Evolutionary conservation across 2,329 filamentous ascomycete species (phyloP).

Genomic region (Fusarium sp.): DNA sequence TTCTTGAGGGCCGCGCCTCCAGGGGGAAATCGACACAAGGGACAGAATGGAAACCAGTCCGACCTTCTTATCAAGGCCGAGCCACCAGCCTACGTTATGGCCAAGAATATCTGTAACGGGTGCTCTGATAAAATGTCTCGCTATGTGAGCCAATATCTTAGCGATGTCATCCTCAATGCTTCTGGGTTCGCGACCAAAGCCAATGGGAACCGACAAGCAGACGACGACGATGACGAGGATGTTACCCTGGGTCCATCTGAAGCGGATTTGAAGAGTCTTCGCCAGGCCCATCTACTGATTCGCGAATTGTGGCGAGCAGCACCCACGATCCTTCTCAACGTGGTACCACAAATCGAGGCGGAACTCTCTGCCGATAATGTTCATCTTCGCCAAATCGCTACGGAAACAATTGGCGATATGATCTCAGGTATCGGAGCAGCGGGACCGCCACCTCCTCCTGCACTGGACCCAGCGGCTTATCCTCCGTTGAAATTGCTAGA

Average conservation of each 20-base stretch:
- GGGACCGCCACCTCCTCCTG: slow-evolving; percentile 79
- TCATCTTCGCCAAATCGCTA: slow-evolving; percentile 86
- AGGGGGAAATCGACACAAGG: slow-evolving; percentile 70
- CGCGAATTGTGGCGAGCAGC: slow-evolving; percentile 94
- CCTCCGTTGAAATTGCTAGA: slow-evolving; percentile 78
- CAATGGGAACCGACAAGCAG: slow-evolving; percentile 70
- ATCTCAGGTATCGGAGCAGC: slow-evolving; percentile 93
- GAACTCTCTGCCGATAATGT: slow-evolving; percentile 92
- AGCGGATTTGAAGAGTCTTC: slow-evolving; percentile 86
- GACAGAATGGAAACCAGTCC: slow-evolving; percentile 80
- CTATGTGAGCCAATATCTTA: slow-evolving; percentile 96
- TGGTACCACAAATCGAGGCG: slow-evolving; percentile 92
- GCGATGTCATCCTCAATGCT: slow-evolving; percentile 93
- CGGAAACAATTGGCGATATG: slow-evolving; percentile 95
- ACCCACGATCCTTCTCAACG: slow-evolving; percentile 88
- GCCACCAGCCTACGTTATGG: slow-evolving; percentile 95
- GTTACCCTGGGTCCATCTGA: slow-evolving; percentile 75
- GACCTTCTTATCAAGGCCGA: slow-evolving; percentile 89
- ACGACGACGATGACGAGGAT: slow-evolving; percentile 75
- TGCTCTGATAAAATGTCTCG: slow-evolving; percentile 95
- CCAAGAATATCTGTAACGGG: slow-evolving; percentile 90
- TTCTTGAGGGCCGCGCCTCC: slow-evolving; percentile 89
- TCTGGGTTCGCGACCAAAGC: slow-evolving; percentile 69
- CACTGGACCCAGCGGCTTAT: slow-evolving; percentile 85
- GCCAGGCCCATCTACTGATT: slow-evolving; percentile 89